Base-by-base conservation (phyloP, 2,329 filamentous ascomycete species). In the Penicillium sp. region DNA sequence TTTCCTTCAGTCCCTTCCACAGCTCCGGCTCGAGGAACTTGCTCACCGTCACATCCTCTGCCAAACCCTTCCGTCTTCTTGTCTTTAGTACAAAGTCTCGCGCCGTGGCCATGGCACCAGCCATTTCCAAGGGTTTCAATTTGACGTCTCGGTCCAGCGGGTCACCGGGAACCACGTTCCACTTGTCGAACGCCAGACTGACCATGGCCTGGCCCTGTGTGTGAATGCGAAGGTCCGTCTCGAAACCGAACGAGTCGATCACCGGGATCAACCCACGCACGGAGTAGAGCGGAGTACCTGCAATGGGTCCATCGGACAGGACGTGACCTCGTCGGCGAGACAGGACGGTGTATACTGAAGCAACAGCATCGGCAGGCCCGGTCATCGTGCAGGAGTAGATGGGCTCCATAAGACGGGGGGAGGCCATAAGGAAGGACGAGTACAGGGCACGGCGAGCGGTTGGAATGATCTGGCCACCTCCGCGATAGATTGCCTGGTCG, bases 61-160 rank as follows among this genome's bases (percentile, higher is more conserved):
- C 92, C 56, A 99, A 73, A 1, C 94, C 94, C 81, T 99, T 99
- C 61, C 94, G 83, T 66, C 91, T 79, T 62, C 94, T 82, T 9
- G 94, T 99, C 82, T 99, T 99, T 56, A 97, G 81, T 48, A 97
- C 92, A 73, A 99, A 97, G 72, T 99, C 94, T 55, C 94, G 81
- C 1, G 94, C 94, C 44, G 92, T 95, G 20, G 89, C 91, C 76
- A 95, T 90, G 46, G 90, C 89, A 48, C 82, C 83, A 1, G 94
- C 94, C 57, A 92, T 90, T 72, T 97, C 92, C 58, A 99, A 78
- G 5, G 92, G 90, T 44, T 89, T 81, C 50, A 94, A 77, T 60
- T 90, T 84, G 56, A 95, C 86, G 55, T 91, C 88, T 66, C 87
- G 88, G 72, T 99, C 94, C 30, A 99, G 81, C 36, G 94, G 94